Evolutionary conservation across 2,329 filamentous ascomycete genomes (phyloP), one percentile per base, ranked within the genome.

Genomic region (Drechslerella dactyloides): DNA sequence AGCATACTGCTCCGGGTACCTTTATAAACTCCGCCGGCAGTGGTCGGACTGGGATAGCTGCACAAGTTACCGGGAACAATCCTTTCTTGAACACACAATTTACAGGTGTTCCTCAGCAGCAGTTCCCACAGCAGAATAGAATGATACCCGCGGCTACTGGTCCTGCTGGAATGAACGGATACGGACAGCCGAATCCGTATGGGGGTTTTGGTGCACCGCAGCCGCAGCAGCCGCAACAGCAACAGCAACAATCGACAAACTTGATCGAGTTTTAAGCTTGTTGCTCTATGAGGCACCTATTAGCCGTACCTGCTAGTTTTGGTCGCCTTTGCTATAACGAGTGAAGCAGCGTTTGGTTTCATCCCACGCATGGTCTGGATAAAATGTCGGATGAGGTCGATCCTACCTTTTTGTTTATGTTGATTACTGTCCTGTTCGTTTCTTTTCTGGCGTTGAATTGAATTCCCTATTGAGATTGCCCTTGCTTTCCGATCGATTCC

Each of bases 1-100:
- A 99, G 79, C 94, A 99, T 80, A 99, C 94, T 0, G 92, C 94
- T 0, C 94, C 94, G 0, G 94, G 93, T 24, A 96, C 90, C 0
- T 99, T 97, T 79, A 89, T 99, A 81, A 99, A 99, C 81, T 96
- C 91, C 70, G 92, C 94, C 5, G 94, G 94, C 55, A 92, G 74
- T 19, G 75, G 74, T 21, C 73, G 70, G 52, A 72, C 66, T 2
- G 57, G 74, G 7, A 66, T 76, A 44, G 83, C 84, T 2, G 80
- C 82, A 10, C 84, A 84, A 64, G 91, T 90, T 0, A 91, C 88
- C 1, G 89, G 89, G 33, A 94, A 86, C 82, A 97, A 97, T 78
- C 94, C 94, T 0, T 99, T 97, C 82, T 82, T 96, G 76, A 75
- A 64, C 30, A 66, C 51, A 33, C 91, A 96, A 78, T 94, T 89